Conservation (phyloP, 2,329 filamentous ascomycete genomes). For the Furcasterigmium sp. region DNA sequence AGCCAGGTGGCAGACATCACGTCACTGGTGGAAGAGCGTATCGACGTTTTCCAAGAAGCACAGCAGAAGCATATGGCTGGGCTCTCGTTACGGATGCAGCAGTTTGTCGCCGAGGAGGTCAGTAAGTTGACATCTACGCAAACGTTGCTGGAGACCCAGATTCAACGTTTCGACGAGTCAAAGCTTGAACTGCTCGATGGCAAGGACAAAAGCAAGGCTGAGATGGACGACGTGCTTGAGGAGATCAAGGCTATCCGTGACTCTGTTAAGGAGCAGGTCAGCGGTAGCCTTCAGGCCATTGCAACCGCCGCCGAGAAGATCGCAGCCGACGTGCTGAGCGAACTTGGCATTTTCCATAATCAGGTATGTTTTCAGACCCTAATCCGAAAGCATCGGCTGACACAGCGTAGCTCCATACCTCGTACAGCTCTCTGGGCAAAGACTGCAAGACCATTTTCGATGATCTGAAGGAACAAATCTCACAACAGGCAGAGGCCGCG, state of each 20-base stretch:
- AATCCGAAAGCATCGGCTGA: not conserved
- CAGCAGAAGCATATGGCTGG: constrained; percentile 66
- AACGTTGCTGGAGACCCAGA: constrained; percentile 63
- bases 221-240: constrained; percentile 86
- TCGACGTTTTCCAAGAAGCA: constrained; percentile 65
- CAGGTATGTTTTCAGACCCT: constrained; percentile 52
- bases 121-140: constrained; percentile 66
- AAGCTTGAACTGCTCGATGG: constrained; percentile 64
- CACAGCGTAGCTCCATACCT: constrained; percentile 63
- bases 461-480: constrained; percentile 68
- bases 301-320: constrained; percentile 83
- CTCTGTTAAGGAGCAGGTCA: constrained; percentile 80
- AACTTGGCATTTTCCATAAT: constrained; percentile 78
- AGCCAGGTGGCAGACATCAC: constrained; percentile 73
- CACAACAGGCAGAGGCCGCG: constrained; percentile 71
- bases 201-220: constrained; percentile 65
- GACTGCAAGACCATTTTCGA: constrained; percentile 88
- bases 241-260: constrained; percentile 89
- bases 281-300: constrained; percentile 76
- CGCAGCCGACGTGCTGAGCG: constrained; percentile 79
- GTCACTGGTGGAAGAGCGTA: constrained; percentile 66
- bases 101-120: constrained; percentile 72
- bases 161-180: constrained; percentile 61
- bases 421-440: constrained; percentile 75
- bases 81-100: constrained; percentile 67